Base-by-base conservation (phyloP, 2,329 filamentous ascomycete genomes). In the Mycosphaerelloides madeirae region DNA sequence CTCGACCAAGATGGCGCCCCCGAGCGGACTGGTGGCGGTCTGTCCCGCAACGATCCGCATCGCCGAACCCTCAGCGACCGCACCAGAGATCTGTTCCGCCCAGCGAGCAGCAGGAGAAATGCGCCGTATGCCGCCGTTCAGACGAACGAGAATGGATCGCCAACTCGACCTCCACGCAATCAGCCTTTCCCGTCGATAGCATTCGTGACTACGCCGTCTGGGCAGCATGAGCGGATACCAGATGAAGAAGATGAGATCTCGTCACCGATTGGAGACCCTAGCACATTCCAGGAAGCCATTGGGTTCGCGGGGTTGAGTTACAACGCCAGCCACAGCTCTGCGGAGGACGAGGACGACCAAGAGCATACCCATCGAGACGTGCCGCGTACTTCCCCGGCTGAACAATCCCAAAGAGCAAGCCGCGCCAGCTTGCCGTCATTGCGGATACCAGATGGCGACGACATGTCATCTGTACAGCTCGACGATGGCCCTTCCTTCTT, bases 401-500 rank as follows among this genome's bases (percentile, higher is more conserved):
- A 41, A 34, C 42, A 49, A 9, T 38, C 49, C 6, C 45, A 46
- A 25, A 50, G 50, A 41, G 46, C 47, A 25, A 52, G 28, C 44
- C 49, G 37, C 41, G 55, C 50, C 45, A 60, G 46, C 19, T 50
- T 65, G 11, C 60, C 61, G 7, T 56, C 55, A 7, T 43, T 66
- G 39, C 53, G 56, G 13, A 65, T 58, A 9, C 48, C 39, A 25
- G 46, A 42, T 16, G 55, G 53, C 50, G 56, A 60, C 38, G 57
- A 59, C 20, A 55, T 62, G 47, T 54, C 60, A 74, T 53, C 59
- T 38, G 52, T 65, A 46, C 72, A 78, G 50, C 80, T 80, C 52
- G 58, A 78, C 44, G 72, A 71, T 43, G 69, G 71, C 29, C 71
- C 73, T n/a, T 58, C 75, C 44, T 81, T 78, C 58, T 77, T 77